Evolutionary conservation across 352 stramenopile species (phyloP).

Genomic region (Globisporangium okanoganense): DNA sequence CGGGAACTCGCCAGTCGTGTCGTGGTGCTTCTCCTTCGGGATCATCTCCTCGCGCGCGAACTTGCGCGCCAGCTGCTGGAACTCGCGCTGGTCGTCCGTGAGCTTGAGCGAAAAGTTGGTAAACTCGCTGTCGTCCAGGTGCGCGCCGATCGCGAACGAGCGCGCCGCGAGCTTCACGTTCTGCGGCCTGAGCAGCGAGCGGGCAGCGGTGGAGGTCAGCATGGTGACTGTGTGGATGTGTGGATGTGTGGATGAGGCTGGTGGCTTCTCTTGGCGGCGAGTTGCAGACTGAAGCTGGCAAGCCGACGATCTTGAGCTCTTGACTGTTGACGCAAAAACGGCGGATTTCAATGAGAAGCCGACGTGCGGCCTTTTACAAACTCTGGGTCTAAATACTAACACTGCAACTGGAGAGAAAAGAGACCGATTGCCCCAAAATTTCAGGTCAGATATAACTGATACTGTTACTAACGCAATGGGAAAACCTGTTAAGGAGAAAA

Average conservation of each 20-base stretch:
- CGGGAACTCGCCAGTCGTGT: conserved; percentile 84
- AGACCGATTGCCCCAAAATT: too few relatives aligned
- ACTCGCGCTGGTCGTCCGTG: conserved; percentile 85
- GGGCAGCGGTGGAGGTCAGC: conserved; percentile 17
- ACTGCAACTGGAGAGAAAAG: too few relatives aligned
- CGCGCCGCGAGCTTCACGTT: conserved; percentile 18
- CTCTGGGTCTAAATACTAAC: too few relatives aligned
- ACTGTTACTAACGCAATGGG: too few relatives aligned
- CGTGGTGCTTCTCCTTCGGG: conserved; percentile 78
- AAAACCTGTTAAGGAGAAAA: too few relatives aligned
- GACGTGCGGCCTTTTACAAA: too few relatives aligned
- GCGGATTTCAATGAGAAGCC: conserved; percentile 3
- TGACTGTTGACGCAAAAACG: conserved; percentile 6
- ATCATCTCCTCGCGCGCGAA: conserved; percentile 91
- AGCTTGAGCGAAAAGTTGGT: conserved; percentile 73
- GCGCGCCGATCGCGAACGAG: conserved; percentile 32
- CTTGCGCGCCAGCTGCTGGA: conserved; percentile 83
- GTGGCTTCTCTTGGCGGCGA: neutral
- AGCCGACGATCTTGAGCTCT: neutral
- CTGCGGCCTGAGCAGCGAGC: conserved; percentile 11
- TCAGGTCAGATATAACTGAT: too few relatives aligned
- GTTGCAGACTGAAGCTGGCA: conserved; percentile 10
- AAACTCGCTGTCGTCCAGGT: conserved; percentile 54
- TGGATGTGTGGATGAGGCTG: neutral
- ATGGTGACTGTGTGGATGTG: conserved; percentile 10